Conservation (phyloP, 2,329 filamentous ascomycete genomes). For the Colletotrichum ledebouriae region DNA sequence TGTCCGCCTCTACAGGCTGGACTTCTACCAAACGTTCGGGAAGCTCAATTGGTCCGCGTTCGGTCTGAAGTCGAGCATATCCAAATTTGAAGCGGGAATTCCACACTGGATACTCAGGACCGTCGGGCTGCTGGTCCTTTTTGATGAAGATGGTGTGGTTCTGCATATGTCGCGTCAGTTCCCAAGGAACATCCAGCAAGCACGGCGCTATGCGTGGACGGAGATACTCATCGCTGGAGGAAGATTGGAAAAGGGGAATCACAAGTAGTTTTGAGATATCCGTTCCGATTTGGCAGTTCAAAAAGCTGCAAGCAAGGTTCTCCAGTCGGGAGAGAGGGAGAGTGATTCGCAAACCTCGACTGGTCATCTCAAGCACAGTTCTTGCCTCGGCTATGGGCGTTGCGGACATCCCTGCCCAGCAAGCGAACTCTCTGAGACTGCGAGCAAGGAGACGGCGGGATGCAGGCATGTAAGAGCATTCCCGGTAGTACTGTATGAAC, state of each 20-base stretch:
- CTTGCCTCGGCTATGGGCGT: conserved; percentile 3
- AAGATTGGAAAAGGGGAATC: conserved; percentile 5
- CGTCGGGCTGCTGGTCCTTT: not conserved
- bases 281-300: conserved; percentile 4
- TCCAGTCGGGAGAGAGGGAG: conserved; percentile 10
- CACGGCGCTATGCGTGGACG: conserved; percentile 1
- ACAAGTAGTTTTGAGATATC: not conserved
- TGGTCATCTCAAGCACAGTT: conserved; percentile 19
- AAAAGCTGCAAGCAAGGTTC: not conserved
- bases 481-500: conserved; percentile 3
- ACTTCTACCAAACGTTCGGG: conserved; percentile 14
- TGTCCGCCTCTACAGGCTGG: not conserved
- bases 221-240: conserved; percentile 1
- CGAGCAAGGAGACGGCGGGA: conserved; percentile 8
- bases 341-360: conserved; percentile 22
- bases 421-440: conserved; percentile 20
- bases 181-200: not conserved
- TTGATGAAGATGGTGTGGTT: conserved; percentile 5
- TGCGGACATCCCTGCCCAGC: conserved; percentile 1
- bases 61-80: not conserved
- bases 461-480: not conserved
- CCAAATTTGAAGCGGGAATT: conserved; percentile 9
- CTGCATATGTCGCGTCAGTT: not conserved
- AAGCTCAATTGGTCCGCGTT: not conserved
- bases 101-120: conserved; percentile 2